These are phyloP conservation scores for Phytophthora colocasiae DNA, from an alignment of 352 stramenopile genomes.

Conservation along the genomic window DNA sequence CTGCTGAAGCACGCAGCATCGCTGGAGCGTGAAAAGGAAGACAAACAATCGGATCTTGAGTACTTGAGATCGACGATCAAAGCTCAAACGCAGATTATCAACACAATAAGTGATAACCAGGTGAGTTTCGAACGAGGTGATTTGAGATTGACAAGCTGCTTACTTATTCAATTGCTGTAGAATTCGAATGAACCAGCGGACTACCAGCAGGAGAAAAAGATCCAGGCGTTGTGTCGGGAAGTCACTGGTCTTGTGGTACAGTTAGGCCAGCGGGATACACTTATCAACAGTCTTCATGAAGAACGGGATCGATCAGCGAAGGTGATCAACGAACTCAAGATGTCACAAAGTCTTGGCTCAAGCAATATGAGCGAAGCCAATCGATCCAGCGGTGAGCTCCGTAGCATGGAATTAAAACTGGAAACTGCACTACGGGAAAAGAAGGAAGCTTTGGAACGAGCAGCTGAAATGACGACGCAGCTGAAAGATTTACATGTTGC, in stretches of 20 bases:
- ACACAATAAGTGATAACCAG: conserved; percentile 53
- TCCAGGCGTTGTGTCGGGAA: conserved; percentile 67
- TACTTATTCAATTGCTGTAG: conserved; percentile 25
- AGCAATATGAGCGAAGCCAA: conserved; percentile 38
- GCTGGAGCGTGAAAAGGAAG: conserved; percentile 47
- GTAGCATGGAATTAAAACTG: conserved; percentile 46
- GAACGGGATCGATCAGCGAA: conserved; percentile 55
- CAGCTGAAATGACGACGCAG: conserved; percentile 26
- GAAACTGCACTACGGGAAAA: conserved; percentile 39
- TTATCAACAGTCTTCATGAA: conserved; percentile 64
- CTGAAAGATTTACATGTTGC: conserved; percentile 53
- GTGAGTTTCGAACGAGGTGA: conserved; percentile 22
- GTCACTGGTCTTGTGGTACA: conserved; percentile 64
- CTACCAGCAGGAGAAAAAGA: conserved; percentile 54
- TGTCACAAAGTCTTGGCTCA: conserved; percentile 33
- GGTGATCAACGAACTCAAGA: conserved; percentile 54
- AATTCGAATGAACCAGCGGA: conserved; percentile 37
- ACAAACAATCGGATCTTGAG: conserved; percentile 54
- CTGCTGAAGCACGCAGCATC: conserved; percentile 53
- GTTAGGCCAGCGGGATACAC: conserved; percentile 57
- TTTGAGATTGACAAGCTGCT: too few relatives aligned
- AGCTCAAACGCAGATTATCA: conserved; percentile 65
- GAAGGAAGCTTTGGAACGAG: conserved; percentile 30
- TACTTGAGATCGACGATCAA: conserved; percentile 55
- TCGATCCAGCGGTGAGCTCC: conserved; percentile 29